phyloP scores from a whole-genome alignment of 257 asterid genomes.

The Rehmannia glutinosa region DNA sequence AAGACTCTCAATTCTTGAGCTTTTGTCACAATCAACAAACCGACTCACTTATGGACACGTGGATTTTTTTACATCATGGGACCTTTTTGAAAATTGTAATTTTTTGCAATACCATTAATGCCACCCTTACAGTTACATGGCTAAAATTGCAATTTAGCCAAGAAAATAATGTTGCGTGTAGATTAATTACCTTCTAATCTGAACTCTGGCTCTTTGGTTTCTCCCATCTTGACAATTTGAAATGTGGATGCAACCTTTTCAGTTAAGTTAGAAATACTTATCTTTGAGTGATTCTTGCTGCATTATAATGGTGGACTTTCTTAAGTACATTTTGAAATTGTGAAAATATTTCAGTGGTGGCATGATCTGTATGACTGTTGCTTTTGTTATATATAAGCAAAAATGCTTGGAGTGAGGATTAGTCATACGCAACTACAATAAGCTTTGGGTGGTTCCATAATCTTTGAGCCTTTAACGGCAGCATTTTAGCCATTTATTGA shows the following conservation, averaged over 20 bases:
- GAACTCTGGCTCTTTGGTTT: conserved; percentile 4
- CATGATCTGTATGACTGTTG: background rate
- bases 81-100: no score
- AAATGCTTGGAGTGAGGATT: background rate
- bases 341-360: no score
- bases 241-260: background rate
- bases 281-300: background rate
- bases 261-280: background rate
- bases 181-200: conserved; percentile 8
- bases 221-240: conserved; percentile 19
- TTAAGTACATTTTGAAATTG: no score
- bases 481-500: background rate
- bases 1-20: no score
- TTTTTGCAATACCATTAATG: no score
- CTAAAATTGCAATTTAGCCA: no score
- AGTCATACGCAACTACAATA: background rate
- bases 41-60: no score
- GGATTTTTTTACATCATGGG: no score
- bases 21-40: no score
- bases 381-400: background rate
- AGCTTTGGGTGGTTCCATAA: conserved; percentile 12
- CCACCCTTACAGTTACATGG: no score
- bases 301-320: background rate
- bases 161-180: no score
- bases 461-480: background rate